phyloP scores from a whole-genome alignment of 345 rosid species.

The Rhizophora apiculata region DNA sequence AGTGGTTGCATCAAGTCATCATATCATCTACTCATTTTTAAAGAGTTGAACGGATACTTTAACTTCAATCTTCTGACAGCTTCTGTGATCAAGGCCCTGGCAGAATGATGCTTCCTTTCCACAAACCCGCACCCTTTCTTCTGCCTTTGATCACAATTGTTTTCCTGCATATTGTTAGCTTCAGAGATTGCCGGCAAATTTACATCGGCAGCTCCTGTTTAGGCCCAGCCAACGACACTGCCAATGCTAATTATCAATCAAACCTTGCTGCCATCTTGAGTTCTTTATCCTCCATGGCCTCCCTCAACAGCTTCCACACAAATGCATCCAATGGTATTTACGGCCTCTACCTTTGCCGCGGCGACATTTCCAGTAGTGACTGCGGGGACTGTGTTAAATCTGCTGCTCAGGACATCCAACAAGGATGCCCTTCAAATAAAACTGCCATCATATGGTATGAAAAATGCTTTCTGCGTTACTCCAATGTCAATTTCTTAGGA shows the following conservation, averaged over 20 bases:
- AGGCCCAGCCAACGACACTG: background rate
- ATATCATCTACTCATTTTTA: too few species aligned
- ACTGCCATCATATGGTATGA: slow-evolving; percentile 35
- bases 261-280: slow-evolving; percentile 17
- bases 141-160: background rate
- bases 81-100: background rate
- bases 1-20: too few species aligned
- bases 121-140: background rate
- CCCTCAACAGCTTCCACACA: slow-evolving; percentile 16
- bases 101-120: slow-evolving; percentile 7
- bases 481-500: slow-evolving; percentile 19
- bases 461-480: slow-evolving; percentile 37
- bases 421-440: background rate
- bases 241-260: background rate
- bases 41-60: too few species aligned
- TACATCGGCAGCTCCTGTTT: background rate
- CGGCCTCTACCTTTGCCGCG: slow-evolving; percentile 29
- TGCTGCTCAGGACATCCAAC: slow-evolving; percentile 3
- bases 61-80: background rate
- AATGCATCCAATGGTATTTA: slow-evolving; percentile 15
- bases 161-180: background rate
- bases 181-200: background rate
- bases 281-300: slow-evolving; percentile 20
- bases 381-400: slow-evolving; percentile 20
- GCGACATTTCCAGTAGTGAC: background rate